Conservation (phyloP, 257 asterid genomes). For the Solanum lignicaule region DNA sequence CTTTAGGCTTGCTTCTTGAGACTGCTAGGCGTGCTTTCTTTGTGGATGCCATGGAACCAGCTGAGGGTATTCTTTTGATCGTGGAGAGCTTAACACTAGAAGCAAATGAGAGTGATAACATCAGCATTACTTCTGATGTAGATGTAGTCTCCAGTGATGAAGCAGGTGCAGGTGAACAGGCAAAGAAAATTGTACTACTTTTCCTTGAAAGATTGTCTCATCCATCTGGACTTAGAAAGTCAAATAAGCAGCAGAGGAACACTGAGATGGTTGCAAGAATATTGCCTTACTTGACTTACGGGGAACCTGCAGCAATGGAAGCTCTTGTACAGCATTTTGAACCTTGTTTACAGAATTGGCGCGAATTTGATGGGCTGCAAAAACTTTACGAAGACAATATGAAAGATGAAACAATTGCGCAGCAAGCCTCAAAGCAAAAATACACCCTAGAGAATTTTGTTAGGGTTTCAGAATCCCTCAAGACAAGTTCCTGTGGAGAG, state of each 20-base stretch:
- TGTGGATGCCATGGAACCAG: conserved; percentile 98
- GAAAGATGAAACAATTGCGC: conserved; percentile 64
- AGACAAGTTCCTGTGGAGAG: conserved; percentile 96
- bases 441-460: conserved; percentile 90
- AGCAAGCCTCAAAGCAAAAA: conserved; percentile 70
- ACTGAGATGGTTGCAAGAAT: conserved; percentile 99
- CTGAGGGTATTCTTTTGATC: conserved; percentile 91
- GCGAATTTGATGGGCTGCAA: conserved; percentile 68
- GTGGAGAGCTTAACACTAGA: conserved; percentile 93
- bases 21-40: conserved; percentile 97
- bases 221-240: conserved; percentile 84
- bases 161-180: conserved; percentile 87
- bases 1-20: conserved; percentile 85
- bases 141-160: conserved; percentile 72
- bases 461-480: conserved; percentile 91
- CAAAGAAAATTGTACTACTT: conserved; percentile 93
- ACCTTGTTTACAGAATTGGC: conserved; percentile 82
- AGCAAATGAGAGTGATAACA: conserved; percentile 88
- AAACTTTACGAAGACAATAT: conserved; percentile 59
- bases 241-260: conserved; percentile 91
- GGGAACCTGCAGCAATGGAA: conserved; percentile 99
- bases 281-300: conserved; percentile 93
- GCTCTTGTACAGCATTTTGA: conserved; percentile 92
- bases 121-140: conserved; percentile 70
- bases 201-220: conserved; percentile 93